Base-by-base conservation (phyloP, 1,284 basidiomycete species). In the Xerocomus nothofagi region DNA sequence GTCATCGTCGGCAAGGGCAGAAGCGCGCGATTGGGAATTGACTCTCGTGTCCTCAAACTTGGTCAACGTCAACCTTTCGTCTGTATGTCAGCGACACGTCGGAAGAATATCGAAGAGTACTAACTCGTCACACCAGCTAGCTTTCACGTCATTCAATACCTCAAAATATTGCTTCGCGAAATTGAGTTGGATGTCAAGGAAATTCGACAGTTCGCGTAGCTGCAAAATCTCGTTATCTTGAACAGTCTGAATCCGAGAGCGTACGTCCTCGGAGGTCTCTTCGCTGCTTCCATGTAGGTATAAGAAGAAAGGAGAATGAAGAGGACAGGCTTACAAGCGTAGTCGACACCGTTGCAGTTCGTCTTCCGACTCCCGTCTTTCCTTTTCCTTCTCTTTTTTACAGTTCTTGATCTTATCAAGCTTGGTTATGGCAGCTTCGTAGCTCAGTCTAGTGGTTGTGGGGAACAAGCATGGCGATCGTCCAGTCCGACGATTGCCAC, bases 231-330 rank as follows among this genome's bases (percentile, higher is more conserved):
- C 91, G 47, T 84, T 82, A 57, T 90, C 83, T 63, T 91, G 88
- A 40, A 95, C 86, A 0, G 73, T 75, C 45, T 80, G 76, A 78
- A 93, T 89, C 26, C 87, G 80, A 2, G 78, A 77, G 20, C 81
- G 83, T 1, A 92, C 79, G 53, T 93, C 90, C 62, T 92, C 88
- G 18, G 81, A 77, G 0, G 86, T 83, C 66, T 95, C 90, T 49
- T 93, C 89, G 58, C 91, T 93, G 56, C 6, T 33, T 39, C 36
- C 12, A 14, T 10, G 29, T 58, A 24, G 61, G 39, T 27, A 41
- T 27, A 18, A 32, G 17, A 18, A 23, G 7, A 36, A 38, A 29
- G 12, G 11, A 33, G 7, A 6, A 15, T 2, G 30, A 26, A 30
- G 12, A n/a, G 20, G 14, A 12, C 20, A 1, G 10, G 76, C 88